phyloP scores from a whole-genome alignment of 2,329 filamentous ascomycete genomes.

The Tolypocladium amazonense region DNA sequence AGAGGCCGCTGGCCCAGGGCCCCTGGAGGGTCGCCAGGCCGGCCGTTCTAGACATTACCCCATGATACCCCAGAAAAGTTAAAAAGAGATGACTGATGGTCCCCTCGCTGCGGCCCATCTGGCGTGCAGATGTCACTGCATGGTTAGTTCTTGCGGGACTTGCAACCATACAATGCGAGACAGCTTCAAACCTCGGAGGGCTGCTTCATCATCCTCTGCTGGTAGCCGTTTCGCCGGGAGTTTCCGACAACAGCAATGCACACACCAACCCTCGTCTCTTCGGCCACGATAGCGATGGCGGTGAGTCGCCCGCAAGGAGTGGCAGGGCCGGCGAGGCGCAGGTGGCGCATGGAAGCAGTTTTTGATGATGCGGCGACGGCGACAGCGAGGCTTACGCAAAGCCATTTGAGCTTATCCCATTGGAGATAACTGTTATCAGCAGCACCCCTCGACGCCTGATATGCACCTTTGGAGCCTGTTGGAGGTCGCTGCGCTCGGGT shows the following conservation, averaged over 20 bases:
- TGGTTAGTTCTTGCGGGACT: not conserved
- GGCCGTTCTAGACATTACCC: not conserved
- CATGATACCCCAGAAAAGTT: not conserved
- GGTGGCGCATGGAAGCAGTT: not conserved
- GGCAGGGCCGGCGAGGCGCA: not conserved
- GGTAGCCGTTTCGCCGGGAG: not conserved
- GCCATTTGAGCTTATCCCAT: not conserved
- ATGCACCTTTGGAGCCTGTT: not conserved
- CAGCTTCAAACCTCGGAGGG: not conserved
- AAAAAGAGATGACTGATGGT: not conserved
- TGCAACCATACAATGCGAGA: not conserved
- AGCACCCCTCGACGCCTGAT: not conserved
- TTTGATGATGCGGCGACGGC: too few species aligned
- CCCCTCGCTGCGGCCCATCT: not conserved
- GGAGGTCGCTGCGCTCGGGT: not conserved
- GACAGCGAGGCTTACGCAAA: not conserved
- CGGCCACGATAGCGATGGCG: not conserved
- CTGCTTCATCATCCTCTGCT: not conserved
- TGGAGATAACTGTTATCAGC: not conserved
- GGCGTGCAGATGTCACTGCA: not conserved
- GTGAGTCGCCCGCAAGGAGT: not conserved
- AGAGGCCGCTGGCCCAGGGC: not conserved
- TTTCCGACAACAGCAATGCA: not conserved
- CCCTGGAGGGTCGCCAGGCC: not conserved
- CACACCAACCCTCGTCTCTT: not conserved